These are phyloP conservation scores for Nigrospora oryzae DNA, from an alignment of 2,329 filamentous ascomycete genomes.

Conservation along the genomic window DNA sequence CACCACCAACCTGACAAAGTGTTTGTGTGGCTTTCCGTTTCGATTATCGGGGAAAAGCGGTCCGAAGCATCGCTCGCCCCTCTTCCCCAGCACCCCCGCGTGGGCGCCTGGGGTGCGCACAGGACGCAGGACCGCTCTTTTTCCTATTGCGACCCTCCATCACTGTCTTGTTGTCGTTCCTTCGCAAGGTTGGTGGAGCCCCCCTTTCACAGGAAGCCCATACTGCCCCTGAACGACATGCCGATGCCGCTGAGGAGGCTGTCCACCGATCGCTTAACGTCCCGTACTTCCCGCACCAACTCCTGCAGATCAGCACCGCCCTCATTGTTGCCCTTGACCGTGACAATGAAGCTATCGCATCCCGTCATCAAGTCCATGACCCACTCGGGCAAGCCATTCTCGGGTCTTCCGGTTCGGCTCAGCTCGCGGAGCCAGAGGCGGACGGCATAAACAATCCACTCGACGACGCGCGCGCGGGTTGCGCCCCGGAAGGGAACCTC, in stretches of 20 bases:
- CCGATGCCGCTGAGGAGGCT: constrained; percentile 33
- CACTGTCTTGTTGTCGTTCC: not conserved
- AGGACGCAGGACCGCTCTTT: too few species aligned
- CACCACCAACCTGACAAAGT: too few species aligned
- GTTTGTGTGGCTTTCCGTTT: too few species aligned
- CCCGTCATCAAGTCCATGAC: constrained; percentile 32
- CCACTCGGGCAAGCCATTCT: constrained; percentile 18
- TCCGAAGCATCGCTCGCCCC: too few species aligned
- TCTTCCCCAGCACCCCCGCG: too few species aligned
- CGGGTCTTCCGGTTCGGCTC: constrained; percentile 16
- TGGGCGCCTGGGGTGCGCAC: too few species aligned
- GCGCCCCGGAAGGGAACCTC: constrained; percentile 49
- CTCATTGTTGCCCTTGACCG: constrained; percentile 25
- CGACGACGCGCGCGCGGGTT: constrained; percentile 39
- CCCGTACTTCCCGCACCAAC: constrained; percentile 31
- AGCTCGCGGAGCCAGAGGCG: constrained; percentile 36
- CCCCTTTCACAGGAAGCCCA: constrained; percentile 34
- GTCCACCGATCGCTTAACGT: constrained; percentile 33
- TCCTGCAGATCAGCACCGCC: constrained; percentile 37
- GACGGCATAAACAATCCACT: constrained; percentile 43
- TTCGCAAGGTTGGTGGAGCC: not conserved
- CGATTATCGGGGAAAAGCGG: too few species aligned
- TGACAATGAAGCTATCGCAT: constrained; percentile 38
- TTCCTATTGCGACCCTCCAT: not conserved
- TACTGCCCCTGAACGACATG: constrained; percentile 12